Percentiles rank a stretch among this genome's conserved stretches.
phyloP scores from a whole-genome alignment of 2,329 filamentous ascomycete genomes.

The Colletotrichum liriopes region DNA sequence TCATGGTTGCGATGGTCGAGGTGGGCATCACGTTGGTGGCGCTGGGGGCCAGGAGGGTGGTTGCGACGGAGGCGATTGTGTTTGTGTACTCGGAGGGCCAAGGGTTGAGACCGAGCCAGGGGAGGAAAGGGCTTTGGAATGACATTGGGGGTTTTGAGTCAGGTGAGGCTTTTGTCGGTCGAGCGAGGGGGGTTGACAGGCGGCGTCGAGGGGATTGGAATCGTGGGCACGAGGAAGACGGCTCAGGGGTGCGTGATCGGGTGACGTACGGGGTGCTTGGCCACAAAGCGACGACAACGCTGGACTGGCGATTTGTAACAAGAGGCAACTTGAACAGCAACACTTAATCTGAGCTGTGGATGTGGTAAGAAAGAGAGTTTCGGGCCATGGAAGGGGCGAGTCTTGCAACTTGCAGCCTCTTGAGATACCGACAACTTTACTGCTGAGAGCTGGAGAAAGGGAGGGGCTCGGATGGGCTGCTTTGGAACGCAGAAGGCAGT shows the following conservation, averaged over 20 bases:
- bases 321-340: background rate
- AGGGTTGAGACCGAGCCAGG: constrained; percentile 2
- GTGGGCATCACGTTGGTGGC: background rate
- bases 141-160: background rate
- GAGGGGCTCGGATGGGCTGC: background rate
- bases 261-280: background rate
- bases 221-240: background rate
- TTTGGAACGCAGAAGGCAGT: background rate
- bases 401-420: background rate
- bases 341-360: background rate
- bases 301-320: no score
- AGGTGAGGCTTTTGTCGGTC: background rate
- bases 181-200: background rate
- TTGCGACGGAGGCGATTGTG: background rate
- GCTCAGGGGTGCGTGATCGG: background rate
- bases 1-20: background rate
- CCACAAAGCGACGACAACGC: background rate
- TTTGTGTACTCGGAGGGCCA: background rate
- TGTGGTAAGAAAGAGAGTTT: background rate
- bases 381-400: background rate
- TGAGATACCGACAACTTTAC: background rate
- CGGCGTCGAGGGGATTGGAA: background rate
- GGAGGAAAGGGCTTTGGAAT: constrained; percentile 6
- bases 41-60: background rate
- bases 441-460: no score